Evolutionary conservation across 352 stramenopile genomes (phyloP).

Genomic region (Globisporangium paddicum): DNA sequence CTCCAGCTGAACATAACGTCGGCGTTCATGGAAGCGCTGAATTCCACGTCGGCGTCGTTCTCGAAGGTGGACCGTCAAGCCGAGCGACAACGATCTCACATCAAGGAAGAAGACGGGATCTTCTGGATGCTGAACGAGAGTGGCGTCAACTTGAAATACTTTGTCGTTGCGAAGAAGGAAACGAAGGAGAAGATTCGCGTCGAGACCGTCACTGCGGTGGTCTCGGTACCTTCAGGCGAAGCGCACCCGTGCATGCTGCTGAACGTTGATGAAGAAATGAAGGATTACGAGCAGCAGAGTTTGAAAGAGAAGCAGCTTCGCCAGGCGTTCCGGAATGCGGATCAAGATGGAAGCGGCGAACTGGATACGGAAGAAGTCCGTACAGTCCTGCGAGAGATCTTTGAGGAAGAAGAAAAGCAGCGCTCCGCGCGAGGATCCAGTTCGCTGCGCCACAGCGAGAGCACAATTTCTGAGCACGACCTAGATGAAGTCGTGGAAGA

Average conservation of each 20-base stretch:
- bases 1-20: slow-evolving; percentile 85
- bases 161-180: slow-evolving; percentile 69
- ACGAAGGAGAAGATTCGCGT: slow-evolving; percentile 36
- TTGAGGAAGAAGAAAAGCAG: slow-evolving; percentile 62
- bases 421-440: slow-evolving; percentile 12
- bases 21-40: slow-evolving; percentile 79
- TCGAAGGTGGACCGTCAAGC: slow-evolving; percentile 46
- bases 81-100: slow-evolving; percentile 57
- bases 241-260: slow-evolving; percentile 60
- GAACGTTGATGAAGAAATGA: slow-evolving; percentile 57
- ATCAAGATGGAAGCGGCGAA: slow-evolving; percentile 70
- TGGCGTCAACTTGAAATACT: slow-evolving; percentile 77
- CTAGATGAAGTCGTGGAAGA: slow-evolving; percentile 60
- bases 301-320: slow-evolving; percentile 86
- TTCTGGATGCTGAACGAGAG: slow-evolving; percentile 87
- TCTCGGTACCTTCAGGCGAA: slow-evolving; percentile 40
- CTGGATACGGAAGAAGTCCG: slow-evolving; percentile 77
- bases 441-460: slow-evolving; percentile 30
- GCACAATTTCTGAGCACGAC: slow-evolving; percentile 48
- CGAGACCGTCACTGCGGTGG: slow-evolving; percentile 55
- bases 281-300: slow-evolving; percentile 69
- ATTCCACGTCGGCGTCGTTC: slow-evolving; percentile 60
- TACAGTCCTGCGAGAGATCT: slow-evolving; percentile 63
- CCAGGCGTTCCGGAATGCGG: slow-evolving; percentile 69
- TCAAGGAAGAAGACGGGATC: slow-evolving; percentile 75